Evolutionary conservation across 208 protist species (phyloP).

Genomic region (Crithidia sp.): DNA sequence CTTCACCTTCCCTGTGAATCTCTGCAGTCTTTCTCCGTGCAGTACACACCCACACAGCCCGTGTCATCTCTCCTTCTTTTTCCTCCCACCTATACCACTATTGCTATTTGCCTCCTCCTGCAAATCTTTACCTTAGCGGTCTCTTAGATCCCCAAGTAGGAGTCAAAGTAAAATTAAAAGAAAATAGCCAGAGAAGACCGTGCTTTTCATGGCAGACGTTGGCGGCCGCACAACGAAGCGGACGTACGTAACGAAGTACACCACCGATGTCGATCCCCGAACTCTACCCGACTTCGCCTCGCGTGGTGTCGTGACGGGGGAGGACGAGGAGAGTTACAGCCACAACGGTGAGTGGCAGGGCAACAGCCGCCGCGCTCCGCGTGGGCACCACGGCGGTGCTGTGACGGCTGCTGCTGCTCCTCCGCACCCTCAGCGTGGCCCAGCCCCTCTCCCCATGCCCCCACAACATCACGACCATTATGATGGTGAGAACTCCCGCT

Average conservation of each 20-base stretch:
- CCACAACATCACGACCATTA: constrained; percentile 19
- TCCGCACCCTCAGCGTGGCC: background rate
- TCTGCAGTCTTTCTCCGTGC: too few relatives aligned
- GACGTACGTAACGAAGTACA: constrained; percentile 43
- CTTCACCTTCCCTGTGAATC: too few relatives aligned
- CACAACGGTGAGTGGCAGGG: background rate
- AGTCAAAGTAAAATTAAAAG: too few relatives aligned
- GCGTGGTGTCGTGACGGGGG: constrained; percentile 19
- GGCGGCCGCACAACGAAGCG: constrained; percentile 36
- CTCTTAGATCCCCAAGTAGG: too few relatives aligned
- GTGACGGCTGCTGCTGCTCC: background rate
- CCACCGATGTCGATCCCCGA: constrained; percentile 47
- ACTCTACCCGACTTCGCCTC: constrained; percentile 41
- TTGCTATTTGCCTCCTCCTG: background rate
- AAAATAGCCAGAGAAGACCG: too few relatives aligned
- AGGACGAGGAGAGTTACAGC: background rate
- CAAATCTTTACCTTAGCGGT: too few relatives aligned
- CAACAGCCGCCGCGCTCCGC: background rate
- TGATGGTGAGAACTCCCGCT: background rate
- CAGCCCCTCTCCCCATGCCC: constrained; percentile 3
- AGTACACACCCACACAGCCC: too few relatives aligned
- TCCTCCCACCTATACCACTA: too few relatives aligned
- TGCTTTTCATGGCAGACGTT: constrained; percentile 9
- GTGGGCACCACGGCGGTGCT: too few relatives aligned
- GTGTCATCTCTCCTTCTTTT: too few relatives aligned